Percentiles rank a stretch among this genome's conserved stretches.
Conservation (phyloP, 2,329 filamentous ascomycete species). For the Cladophialophora immunda region DNA sequence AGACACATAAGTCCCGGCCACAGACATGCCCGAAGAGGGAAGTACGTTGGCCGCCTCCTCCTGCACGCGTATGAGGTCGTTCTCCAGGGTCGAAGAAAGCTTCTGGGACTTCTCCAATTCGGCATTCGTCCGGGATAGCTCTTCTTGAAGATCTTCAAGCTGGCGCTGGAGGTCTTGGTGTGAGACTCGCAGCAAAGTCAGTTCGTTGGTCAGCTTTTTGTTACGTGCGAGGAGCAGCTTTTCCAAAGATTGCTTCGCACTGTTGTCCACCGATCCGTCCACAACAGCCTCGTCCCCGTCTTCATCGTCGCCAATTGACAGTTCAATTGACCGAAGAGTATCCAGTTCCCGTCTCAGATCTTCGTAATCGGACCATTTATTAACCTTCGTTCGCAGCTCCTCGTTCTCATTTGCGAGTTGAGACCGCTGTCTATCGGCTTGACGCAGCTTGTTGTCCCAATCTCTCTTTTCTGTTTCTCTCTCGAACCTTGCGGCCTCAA, state of each 20-base stretch:
- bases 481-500: constrained; percentile 84
- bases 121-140: constrained; percentile 81
- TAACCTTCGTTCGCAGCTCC: constrained; percentile 78
- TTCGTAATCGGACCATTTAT: constrained; percentile 93
- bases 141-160: constrained; percentile 81
- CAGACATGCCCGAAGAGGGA: constrained; percentile 84
- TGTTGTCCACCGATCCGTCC: constrained; percentile 63
- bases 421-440: constrained; percentile 79
- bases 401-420: constrained; percentile 83
- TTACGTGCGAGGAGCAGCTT: constrained; percentile 91
- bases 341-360: constrained; percentile 96
- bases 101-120: constrained; percentile 86
- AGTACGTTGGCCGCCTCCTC: constrained; percentile 84
- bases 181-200: constrained; percentile 90
- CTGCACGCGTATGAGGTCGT: constrained; percentile 87
- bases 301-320: constrained; percentile 86
- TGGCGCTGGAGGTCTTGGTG: constrained; percentile 89
- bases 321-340: constrained; percentile 91
- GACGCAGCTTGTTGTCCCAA: constrained; percentile 76
- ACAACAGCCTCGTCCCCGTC: constrained; percentile 53
- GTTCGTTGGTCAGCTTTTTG: constrained; percentile 94
- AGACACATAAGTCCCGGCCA: constrained; percentile 88
- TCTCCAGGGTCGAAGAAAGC: constrained; percentile 88
- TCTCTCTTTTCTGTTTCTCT: constrained; percentile 81
- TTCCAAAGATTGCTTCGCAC: constrained; percentile 82